Evolutionary conservation across 2,329 filamentous ascomycete genomes (phyloP), one percentile per base, ranked within the genome.

Genomic region (Calonectria pseudoreteaudii): DNA sequence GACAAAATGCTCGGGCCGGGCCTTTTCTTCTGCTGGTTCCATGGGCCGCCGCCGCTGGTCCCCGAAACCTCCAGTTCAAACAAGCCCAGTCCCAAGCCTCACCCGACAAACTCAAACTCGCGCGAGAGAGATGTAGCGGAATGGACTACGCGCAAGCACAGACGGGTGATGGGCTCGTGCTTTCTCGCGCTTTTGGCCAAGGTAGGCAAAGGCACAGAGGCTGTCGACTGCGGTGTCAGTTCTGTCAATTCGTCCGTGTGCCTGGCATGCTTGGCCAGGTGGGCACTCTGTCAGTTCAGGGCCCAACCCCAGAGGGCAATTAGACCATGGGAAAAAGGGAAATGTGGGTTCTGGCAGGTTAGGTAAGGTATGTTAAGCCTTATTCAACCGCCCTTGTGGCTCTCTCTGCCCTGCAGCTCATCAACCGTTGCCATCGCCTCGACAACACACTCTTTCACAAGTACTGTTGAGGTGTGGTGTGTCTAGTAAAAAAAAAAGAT

Each of bases 161-260:
- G 78, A 79, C 78, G 47, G 56, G 72, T 66, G 64, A 71, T 73
- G 71, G 78, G 77, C 78, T 80, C 70, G 76, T 78, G 75, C 75
- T 74, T 53, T 41, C 64, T 78, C 60, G 72, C 74, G 67, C 77
- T 68, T 71, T 79, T 75, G 67, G 73, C 76, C 68, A 60, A 79
- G 72, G 75, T 58, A 73, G 77, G 78, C 69, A 79, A 79, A 71
- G 73, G 68, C 65, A 28, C 52, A 62, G 50, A 58, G 64, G 66
- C 47, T 50, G 38, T 41, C 49, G 58, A 60, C 66, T 41, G 66
- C 62, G 26, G 64, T 60, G 66, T 68, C 70, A 76, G 69, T 77
- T 64, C 75, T 68, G 66, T 60, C 66, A 68, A 53, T 31, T 26
- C 20, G 26, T 28, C 44, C 34, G 49, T 68, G 66, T 69, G 58